Percentiles rank a stretch among this genome's conserved stretches.
phyloP scores from a whole-genome alignment of 2,329 filamentous ascomycete genomes.

The Cryphonectria naterciae region DNA sequence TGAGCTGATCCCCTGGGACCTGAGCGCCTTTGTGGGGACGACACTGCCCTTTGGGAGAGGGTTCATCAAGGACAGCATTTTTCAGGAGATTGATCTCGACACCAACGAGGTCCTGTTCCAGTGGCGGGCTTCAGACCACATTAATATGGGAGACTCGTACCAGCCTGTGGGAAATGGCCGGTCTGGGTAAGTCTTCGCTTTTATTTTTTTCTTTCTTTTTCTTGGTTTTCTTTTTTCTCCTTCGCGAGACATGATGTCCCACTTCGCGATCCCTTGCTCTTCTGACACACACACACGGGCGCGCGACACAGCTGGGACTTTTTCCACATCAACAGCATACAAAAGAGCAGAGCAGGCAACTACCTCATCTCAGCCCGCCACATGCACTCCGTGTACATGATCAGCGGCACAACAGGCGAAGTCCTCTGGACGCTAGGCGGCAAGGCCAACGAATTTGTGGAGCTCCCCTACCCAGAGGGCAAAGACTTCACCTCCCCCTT shows the following conservation, averaged over 20 bases:
- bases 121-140: conserved; percentile 42
- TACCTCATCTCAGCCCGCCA: conserved; percentile 43
- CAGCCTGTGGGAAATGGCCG: conserved; percentile 19
- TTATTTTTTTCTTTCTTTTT: neutral
- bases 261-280: neutral
- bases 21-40: conserved; percentile 31
- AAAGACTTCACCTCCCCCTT: conserved; percentile 41
- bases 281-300: neutral
- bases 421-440: conserved; percentile 44
- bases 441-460: conserved; percentile 40
- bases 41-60: conserved; percentile 21
- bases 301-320: conserved; percentile 39
- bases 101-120: conserved; percentile 43
- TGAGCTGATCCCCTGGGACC: conserved; percentile 33
- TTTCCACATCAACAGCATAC: conserved; percentile 44
- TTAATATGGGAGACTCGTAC: conserved; percentile 29
- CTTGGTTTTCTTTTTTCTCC: neutral
- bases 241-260: neutral
- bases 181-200: neutral
- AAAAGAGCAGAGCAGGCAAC: conserved; percentile 41
- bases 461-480: conserved; percentile 36
- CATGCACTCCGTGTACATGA: conserved; percentile 36
- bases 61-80: conserved; percentile 42
- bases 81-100: conserved; percentile 43
- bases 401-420: conserved; percentile 38